phyloP scores from a whole-genome alignment of 331 rosid species.

The Dryas integrifolia region DNA sequence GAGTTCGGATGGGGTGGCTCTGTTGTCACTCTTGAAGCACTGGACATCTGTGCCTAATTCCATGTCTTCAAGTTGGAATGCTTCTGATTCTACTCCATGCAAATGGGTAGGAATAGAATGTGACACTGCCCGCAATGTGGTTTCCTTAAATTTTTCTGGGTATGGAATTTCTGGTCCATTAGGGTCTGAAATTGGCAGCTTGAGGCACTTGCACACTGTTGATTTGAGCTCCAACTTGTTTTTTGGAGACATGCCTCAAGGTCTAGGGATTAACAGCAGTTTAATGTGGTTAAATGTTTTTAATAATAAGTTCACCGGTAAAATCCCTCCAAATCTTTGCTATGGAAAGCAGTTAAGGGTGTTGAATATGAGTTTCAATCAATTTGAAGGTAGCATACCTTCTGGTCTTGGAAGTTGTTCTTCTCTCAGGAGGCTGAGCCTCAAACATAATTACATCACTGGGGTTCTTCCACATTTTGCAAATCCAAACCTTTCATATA shows the following conservation, averaged over 20 bases:
- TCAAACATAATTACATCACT: constrained; percentile 43
- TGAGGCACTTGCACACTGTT: constrained; percentile 43
- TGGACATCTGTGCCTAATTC: constrained; percentile 51
- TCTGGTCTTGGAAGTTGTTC: constrained; percentile 61
- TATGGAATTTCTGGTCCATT: constrained; percentile 51
- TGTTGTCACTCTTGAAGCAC: constrained; percentile 43
- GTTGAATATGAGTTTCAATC: constrained; percentile 58
- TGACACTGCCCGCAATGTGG: constrained; percentile 36
- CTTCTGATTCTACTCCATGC: constrained; percentile 69
- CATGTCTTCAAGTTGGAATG: constrained; percentile 54
- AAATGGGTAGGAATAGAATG: constrained; percentile 73
- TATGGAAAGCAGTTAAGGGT: constrained; percentile 44
- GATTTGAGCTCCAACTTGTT: constrained; percentile 64
- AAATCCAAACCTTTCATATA: constrained; percentile 26
- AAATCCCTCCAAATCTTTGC: constrained; percentile 76
- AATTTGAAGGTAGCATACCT: constrained; percentile 60
- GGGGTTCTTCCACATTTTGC: constrained; percentile 66
- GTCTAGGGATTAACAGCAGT: constrained; percentile 69
- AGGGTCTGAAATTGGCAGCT: constrained; percentile 49
- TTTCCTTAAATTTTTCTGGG: constrained; percentile 50
- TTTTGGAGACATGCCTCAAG: constrained; percentile 70
- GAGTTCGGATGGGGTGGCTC: constrained; percentile 63
- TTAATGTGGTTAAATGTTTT: constrained; percentile 54
- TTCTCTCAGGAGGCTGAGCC: constrained; percentile 59
- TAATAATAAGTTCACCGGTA: constrained; percentile 60